Base-by-base conservation (phyloP, 1,284 basidiomycete species). In the Cerioporus squamosus region DNA sequence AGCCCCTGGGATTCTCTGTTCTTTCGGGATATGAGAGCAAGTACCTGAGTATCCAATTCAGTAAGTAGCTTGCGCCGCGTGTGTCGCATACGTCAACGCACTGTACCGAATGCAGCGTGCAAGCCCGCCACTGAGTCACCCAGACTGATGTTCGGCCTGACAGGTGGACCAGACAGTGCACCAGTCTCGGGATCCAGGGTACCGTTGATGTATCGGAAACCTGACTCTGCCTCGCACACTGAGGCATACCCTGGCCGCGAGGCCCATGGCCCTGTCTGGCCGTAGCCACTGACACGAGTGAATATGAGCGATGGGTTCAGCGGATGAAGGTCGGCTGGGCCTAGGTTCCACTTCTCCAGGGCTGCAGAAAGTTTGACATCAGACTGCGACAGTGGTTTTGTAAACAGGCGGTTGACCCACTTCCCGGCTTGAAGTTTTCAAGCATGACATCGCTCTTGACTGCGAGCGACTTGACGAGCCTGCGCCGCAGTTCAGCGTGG, bases 401-500 rank as follows among this genome's bases (percentile, higher is more conserved):
- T 26, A 39, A n/a, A 38, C 43, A 52, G 44, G 51, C 52, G 40
- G 44, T 31, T 20, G 9, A 66, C 87, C 51, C 65, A 88, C 87
- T 90, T 55, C 88, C 87, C 8, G 87, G 87, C 61, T 86, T 88
- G 72, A 90, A 89, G 66, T 89, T 90, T 71, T 90, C 87, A 26
- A 90, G 61, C 3, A 89, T 66, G 15, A 90, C 86, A 59, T 90
- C 86, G 48, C 81, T 84, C 67, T 77, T 82, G 51, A 82, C 70
- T 10, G 87, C 87, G 17, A 89, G 79, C 60, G 74, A 75, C 57
- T 79, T 84, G n/a, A 88, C 85, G 8, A 89, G 75, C 24, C 87
- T 89, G 63, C 33, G 20, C 22, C 7, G 6, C 17, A 7, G 23
- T 17, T 24, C 47, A 48, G 31, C 56, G 3, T n/a, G 17, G 29